These are phyloP conservation scores for Macrolepiota albuminosa DNA, from an alignment of 768 basidiomycete species.

Conservation along the genomic window DNA sequence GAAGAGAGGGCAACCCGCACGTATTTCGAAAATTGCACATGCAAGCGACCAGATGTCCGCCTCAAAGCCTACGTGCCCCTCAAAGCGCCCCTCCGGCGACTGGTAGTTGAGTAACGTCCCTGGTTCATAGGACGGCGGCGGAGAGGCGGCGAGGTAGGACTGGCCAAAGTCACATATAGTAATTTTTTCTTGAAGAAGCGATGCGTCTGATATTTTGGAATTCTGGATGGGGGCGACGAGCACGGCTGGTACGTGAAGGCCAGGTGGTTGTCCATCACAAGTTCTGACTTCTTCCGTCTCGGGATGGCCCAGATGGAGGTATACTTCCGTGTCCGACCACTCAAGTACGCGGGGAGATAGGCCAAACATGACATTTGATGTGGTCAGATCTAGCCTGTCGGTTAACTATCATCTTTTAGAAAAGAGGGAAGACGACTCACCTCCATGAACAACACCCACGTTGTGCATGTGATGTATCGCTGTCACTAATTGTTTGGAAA, in stretches of 20 bases:
- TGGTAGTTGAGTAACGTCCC: slow-evolving; percentile 26
- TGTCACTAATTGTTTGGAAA: slow-evolving; percentile 25
- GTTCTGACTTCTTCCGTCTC: slow-evolving; percentile 24
- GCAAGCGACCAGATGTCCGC: slow-evolving; percentile 38
- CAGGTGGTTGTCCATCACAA: slow-evolving; percentile 17
- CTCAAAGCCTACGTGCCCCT: slow-evolving; percentile 17
- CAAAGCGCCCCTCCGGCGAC: slow-evolving; percentile 34
- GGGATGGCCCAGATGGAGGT: slow-evolving; percentile 26
- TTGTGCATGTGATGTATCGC: slow-evolving; percentile 27
- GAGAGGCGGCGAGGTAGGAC: slow-evolving; percentile 22
- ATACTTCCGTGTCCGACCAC: slow-evolving; percentile 32
- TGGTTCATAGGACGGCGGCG: slow-evolving; percentile 25
- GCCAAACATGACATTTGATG: slow-evolving; percentile 33
- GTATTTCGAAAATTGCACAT: slow-evolving; percentile 39
- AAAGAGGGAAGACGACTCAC: slow-evolving; percentile 12
- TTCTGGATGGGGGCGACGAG: slow-evolving; percentile 25
- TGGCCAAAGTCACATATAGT: slow-evolving; percentile 36
- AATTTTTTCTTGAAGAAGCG: slow-evolving; percentile 26
- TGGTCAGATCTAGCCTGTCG: slow-evolving; percentile 28
- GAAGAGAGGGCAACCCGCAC: slow-evolving; percentile 36
- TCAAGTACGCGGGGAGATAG: slow-evolving; percentile 17
- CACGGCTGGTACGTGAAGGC: slow-evolving; percentile 23
- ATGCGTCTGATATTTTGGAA: slow-evolving; percentile 13
- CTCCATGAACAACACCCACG: slow-evolving; percentile 31
- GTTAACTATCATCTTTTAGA: background rate